Evolutionary conservation across 495 filamentous ascomycete species (phyloP).

Genomic region (Immersiella caudata): DNA sequence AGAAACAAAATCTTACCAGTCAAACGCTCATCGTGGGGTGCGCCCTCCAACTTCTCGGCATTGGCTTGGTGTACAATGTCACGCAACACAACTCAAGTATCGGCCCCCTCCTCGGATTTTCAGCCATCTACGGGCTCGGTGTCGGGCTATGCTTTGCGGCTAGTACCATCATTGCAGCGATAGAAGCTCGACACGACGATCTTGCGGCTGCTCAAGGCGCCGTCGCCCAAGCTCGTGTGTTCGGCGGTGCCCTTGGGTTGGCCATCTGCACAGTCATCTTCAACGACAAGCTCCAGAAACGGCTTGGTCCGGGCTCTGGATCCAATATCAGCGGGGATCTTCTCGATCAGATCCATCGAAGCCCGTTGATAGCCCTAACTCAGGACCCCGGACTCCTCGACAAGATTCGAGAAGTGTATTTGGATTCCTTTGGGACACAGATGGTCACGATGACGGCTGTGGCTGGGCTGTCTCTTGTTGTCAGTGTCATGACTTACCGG

Average conservation of each 20-base stretch:
- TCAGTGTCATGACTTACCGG: slow-evolving; percentile 32
- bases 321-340: slow-evolving; percentile 26
- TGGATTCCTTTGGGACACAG: slow-evolving; percentile 29
- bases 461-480: slow-evolving; percentile 32
- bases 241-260: slow-evolving; percentile 61
- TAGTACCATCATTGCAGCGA: slow-evolving; percentile 53
- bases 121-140: slow-evolving; percentile 58
- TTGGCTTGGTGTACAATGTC: slow-evolving; percentile 48
- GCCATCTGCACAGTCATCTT: slow-evolving; percentile 50
- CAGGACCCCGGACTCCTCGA: background rate
- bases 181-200: slow-evolving; percentile 51
- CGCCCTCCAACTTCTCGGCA: slow-evolving; percentile 55
- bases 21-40: slow-evolving; percentile 53
- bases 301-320: slow-evolving; percentile 22
- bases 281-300: slow-evolving; percentile 30
- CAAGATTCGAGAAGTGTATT: slow-evolving; percentile 26
- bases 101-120: slow-evolving; percentile 52
- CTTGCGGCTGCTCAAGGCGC: slow-evolving; percentile 58
- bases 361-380: slow-evolving; percentile 21
- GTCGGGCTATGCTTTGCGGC: slow-evolving; percentile 54
- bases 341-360: slow-evolving; percentile 28
- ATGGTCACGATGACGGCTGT: slow-evolving; percentile 34
- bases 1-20: slow-evolving; percentile 51
- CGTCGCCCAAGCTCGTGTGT: slow-evolving; percentile 58
- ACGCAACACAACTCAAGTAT: slow-evolving; percentile 36